Base-by-base conservation (phyloP, 768 basidiomycete genomes). In the Suillus occidentalis region DNA sequence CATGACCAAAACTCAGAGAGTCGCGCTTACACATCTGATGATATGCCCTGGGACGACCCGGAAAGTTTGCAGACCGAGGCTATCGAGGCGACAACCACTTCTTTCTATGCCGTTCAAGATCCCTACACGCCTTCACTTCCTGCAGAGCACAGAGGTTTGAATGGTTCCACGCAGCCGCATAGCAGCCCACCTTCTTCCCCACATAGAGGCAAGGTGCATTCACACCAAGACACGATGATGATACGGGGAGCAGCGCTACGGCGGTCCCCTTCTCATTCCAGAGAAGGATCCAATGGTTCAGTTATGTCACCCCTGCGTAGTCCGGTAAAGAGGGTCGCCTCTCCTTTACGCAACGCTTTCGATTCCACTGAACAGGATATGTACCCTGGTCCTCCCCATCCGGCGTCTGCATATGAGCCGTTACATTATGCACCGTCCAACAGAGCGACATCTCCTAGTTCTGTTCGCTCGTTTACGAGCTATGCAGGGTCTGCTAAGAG, bases 371-470 rank as follows among this genome's bases (percentile, higher is more conserved):
- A 47, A 16, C 67, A 63, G 12, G 60, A 65, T 14, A 10, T n/a
- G 6, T 59, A 37, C 9, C 52, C 63, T 61, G 25, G 53, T 16
- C 47, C 59, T 42, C 14, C 28, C 12, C 25, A 18, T 22, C 13
- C 25, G 10, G 25, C 25, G 37, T 22, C 60, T 55, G 16, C 60
- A 6, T 63, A 63, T 47, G 65, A 68, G n/a, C 57, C 60, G 0
- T 52, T 58, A 14, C 39, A 49, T 1, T 63, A 66, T 37, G 22
- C 43, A 25, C n/a, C 66, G 16, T 22, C 28, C 34, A 68, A 69
- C 39, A 72, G 73, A 47, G 67, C 70, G 8, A 36, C 65, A 5
- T 77, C 76, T 22, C 73, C 73, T 22, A 69, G 53, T 20, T 70
- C 72, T 28, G 34, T 74, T 28, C 77, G 72, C 53, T 69, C 72